Percentiles rank a stretch among this genome's conserved stretches.
Evolutionary conservation across 192 early-diverging fungal species (phyloP).

Genomic region (Phlyctochytrium bullatum): DNA sequence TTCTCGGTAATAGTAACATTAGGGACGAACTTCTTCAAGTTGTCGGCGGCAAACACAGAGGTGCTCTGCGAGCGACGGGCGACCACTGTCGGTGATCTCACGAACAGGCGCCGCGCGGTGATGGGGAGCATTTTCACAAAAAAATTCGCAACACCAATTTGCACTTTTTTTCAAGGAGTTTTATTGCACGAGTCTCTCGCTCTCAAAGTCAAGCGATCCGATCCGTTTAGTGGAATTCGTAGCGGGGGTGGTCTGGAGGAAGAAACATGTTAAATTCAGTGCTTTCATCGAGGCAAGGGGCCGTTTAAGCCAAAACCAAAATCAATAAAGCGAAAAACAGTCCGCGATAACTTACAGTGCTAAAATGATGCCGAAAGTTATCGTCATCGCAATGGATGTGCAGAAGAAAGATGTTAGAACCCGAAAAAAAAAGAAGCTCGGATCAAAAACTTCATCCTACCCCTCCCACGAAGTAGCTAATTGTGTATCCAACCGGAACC

Average conservation of each 20-base stretch:
- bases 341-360: constrained; percentile 33
- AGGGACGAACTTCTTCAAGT: constrained; percentile 38
- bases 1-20: constrained; percentile 29
- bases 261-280: background rate
- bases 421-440: background rate
- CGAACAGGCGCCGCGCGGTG: constrained; percentile 20
- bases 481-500: constrained; percentile 48
- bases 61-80: constrained; percentile 23
- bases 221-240: constrained; percentile 49
- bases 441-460: constrained; percentile 16
- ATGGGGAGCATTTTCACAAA: constrained; percentile 18
- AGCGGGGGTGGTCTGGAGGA: constrained; percentile 44
- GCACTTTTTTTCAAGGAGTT: background rate
- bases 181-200: too few relatives aligned
- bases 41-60: constrained; percentile 31
- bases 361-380: constrained; percentile 1
- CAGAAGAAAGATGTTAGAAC: too few relatives aligned
- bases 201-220: too few relatives aligned
- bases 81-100: constrained; percentile 5
- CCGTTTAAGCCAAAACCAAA: background rate
- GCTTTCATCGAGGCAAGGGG: background rate
- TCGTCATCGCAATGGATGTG: background rate
- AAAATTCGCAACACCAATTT: too few relatives aligned
- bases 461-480: constrained; percentile 49
- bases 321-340: background rate